Percentiles rank a stretch among this genome's conserved stretches.
These are phyloP conservation scores for Lactarius deliciosus DNA, from an alignment of 768 basidiomycete species.

Conservation along the genomic window DNA sequence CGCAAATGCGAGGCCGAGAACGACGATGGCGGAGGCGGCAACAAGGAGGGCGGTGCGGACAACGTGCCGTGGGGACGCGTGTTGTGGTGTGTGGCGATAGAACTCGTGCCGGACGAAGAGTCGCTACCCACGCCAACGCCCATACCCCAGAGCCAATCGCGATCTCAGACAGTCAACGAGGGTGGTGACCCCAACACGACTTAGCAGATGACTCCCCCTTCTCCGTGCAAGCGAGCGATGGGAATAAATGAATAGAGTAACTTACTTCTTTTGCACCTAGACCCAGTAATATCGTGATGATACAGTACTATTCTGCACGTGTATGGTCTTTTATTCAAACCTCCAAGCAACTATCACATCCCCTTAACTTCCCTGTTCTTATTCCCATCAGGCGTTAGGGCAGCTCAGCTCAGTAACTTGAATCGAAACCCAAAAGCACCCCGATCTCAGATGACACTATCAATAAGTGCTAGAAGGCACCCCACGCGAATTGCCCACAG, in stretches of 20 bases:
- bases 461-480: constrained; percentile 60
- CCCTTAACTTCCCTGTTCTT: constrained; percentile 50
- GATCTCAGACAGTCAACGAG: not conserved
- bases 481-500: constrained; percentile 56
- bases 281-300: not conserved
- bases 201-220: not conserved
- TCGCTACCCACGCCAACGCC: not conserved
- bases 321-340: constrained; percentile 46
- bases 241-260: not conserved
- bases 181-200: not conserved
- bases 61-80: constrained; percentile 39
- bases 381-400: constrained; percentile 50
- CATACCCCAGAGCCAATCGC: not conserved
- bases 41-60: not conserved
- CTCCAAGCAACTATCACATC: constrained; percentile 40
- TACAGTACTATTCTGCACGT: too few species aligned
- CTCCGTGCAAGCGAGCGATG: not conserved
- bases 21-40: constrained; percentile 19
- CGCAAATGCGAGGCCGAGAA: constrained; percentile 37
- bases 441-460: constrained; percentile 36
- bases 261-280: not conserved
- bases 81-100: constrained; percentile 51
- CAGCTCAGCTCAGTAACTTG: constrained; percentile 40
- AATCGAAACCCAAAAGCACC: constrained; percentile 46
- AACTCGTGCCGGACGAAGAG: constrained; percentile 38